Conservation (phyloP, 2,329 filamentous ascomycete genomes). For the Colletotrichum tanaceti region DNA sequence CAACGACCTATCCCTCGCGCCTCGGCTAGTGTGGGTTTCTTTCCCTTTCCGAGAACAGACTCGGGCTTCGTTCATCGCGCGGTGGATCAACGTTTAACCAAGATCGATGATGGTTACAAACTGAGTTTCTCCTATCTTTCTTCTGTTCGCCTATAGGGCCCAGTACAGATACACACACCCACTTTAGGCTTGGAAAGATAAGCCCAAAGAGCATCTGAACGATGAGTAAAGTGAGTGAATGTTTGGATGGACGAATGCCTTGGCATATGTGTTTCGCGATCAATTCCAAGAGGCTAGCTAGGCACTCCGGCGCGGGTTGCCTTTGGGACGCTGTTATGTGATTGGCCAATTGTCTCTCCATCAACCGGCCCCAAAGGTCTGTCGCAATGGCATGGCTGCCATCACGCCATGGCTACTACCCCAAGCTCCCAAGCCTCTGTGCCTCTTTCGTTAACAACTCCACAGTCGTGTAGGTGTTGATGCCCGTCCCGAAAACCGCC, state of each 20-base stretch:
- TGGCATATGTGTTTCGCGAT: not conserved
- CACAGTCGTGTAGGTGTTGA: constrained; percentile 1
- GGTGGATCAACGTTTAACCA: too few species aligned
- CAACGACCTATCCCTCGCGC: too few species aligned
- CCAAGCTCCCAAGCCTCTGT: not conserved
- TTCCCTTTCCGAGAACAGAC: not conserved
- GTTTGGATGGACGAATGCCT: not conserved
- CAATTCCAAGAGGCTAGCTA: not conserved
- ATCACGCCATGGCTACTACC: constrained; percentile 38
- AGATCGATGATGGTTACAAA: not conserved
- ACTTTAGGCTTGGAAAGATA: not conserved
- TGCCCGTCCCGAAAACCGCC: not conserved
- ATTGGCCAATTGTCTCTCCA: constrained; percentile 21
- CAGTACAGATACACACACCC: not conserved
- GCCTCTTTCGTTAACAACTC: constrained; percentile 18
- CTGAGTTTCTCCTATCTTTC: not conserved
- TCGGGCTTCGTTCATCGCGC: too few species aligned
- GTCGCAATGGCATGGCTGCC: constrained; percentile 41
- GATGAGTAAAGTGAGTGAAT: not conserved
- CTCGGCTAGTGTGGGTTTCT: too few species aligned
- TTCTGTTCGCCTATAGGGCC: not conserved
- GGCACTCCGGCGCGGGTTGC: constrained; percentile 13
- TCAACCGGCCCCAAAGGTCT: not conserved
- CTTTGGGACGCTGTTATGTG: constrained; percentile 3
- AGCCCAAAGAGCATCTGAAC: not conserved